phyloP scores from a whole-genome alignment of 148 eudicot species.

The Nyssa sinensis region DNA sequence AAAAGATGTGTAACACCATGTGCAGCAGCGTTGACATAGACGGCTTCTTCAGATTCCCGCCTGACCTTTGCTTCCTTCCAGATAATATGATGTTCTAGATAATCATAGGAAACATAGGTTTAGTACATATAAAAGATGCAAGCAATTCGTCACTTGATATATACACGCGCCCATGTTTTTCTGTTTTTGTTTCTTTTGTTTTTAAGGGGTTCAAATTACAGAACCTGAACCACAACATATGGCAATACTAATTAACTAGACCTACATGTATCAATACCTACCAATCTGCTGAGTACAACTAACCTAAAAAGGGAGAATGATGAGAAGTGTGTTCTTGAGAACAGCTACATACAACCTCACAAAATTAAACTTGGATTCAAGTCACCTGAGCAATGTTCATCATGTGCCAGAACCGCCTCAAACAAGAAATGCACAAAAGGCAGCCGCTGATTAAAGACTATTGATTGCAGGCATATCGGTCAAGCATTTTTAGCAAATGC shows the following conservation, averaged over 20 bases:
- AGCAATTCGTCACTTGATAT: background rate
- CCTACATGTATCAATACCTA: slow-evolving; percentile 17
- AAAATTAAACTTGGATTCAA: slow-evolving; percentile 31
- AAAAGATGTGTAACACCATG: background rate
- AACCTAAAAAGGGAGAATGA: slow-evolving; percentile 21
- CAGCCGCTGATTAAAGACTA: slow-evolving; percentile 6
- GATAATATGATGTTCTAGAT: background rate
- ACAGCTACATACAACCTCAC: slow-evolving; percentile 36
- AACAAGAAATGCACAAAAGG: slow-evolving; percentile 21
- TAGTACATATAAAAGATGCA: background rate
- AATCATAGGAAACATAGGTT: background rate
- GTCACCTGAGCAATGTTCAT: slow-evolving; percentile 19
- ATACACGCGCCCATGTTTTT: background rate
- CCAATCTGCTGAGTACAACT: slow-evolving; percentile 20
- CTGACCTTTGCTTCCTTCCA: background rate
- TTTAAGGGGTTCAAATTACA: slow-evolving; percentile 16
- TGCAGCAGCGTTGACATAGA: background rate
- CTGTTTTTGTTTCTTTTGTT: background rate
- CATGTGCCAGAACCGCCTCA: slow-evolving; percentile 16
- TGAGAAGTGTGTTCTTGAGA: slow-evolving; percentile 9
- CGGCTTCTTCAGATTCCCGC: background rate
- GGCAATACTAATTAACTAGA: slow-evolving; percentile 22
- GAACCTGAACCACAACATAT: slow-evolving; percentile 27
- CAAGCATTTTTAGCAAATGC: slow-evolving; percentile 18
- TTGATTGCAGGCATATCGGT: slow-evolving; percentile 5